A percentile compares a stretch with the other conserved stretches of the same genome.
Conservation (phyloP, 129 eudicot species). For the Dittrichia graveolens region DNA sequence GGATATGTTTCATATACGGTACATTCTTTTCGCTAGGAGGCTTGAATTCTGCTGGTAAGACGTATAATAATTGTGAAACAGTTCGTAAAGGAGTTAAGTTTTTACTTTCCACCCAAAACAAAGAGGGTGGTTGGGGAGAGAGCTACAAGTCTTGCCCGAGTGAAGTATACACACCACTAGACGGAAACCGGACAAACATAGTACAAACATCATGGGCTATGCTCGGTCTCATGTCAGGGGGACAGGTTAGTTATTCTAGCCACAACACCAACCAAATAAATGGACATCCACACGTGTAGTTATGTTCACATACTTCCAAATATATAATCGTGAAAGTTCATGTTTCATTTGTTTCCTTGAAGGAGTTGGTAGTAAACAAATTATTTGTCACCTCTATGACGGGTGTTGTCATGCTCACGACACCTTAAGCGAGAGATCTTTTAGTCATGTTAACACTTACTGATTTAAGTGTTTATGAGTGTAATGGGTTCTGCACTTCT, state of each 20-base stretch:
- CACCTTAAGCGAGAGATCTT: no score
- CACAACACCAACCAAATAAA: not conserved
- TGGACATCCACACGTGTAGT: not conserved
- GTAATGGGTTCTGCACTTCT: no score
- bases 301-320: not conserved
- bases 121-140: constrained; percentile 80
- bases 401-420: no score
- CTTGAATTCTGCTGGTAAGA: constrained; percentile 45
- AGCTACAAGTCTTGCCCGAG: constrained; percentile 62
- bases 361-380: no score
- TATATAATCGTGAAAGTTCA: no score
- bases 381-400: no score
- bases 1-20: constrained; percentile 67
- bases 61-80: constrained; percentile 49
- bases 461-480: no score
- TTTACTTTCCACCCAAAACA: constrained; percentile 51
- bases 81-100: constrained; percentile 53
- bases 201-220: constrained; percentile 69
- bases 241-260: constrained; percentile 36
- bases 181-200: constrained; percentile 45
- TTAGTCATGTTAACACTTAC: no score
- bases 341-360: no score
- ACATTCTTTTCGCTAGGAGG: constrained; percentile 56
- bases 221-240: constrained; percentile 56
- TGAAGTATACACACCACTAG: constrained; percentile 54